These are phyloP conservation scores for Fomitopsis serialis DNA, from an alignment of 768 basidiomycete genomes.

Conservation along the genomic window DNA sequence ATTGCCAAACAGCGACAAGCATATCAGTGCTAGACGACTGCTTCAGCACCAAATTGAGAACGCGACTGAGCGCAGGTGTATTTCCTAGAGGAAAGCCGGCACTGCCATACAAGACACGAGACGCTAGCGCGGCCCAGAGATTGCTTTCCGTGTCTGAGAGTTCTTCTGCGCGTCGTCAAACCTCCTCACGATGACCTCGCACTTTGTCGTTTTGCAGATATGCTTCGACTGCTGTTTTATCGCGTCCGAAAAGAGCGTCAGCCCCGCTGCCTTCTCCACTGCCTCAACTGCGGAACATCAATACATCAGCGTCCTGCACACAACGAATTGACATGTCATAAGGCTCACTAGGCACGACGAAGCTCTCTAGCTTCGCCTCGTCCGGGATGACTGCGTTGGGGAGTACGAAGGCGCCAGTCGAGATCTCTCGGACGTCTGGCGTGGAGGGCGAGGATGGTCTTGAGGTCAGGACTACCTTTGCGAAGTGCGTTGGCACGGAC, in stretches of 20 bases:
- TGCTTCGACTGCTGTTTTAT: conserved; percentile 74
- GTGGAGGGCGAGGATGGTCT: conserved; percentile 69
- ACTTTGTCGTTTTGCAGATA: conserved; percentile 86
- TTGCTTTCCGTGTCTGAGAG: conserved; percentile 43
- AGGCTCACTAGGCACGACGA: conserved; percentile 72
- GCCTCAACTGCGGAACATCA: conserved; percentile 60
- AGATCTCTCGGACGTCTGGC: conserved; percentile 67
- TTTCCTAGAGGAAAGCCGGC: too few relatives aligned
- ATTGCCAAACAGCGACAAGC: too few relatives aligned
- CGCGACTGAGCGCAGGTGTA: too few relatives aligned
- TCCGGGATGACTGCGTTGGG: conserved; percentile 94
- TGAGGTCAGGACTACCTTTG: conserved; percentile 86
- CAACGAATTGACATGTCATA: background rate
- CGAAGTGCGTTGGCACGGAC: conserved; percentile 95
- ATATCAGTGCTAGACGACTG: too few relatives aligned
- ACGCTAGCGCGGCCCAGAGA: conserved; percentile 35
- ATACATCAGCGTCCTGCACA: conserved; percentile 1
- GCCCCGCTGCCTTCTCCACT: conserved; percentile 86
- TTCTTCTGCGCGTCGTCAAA: conserved; percentile 90
- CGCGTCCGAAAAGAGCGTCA: conserved; percentile 79
- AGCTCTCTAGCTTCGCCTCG: conserved; percentile 70
- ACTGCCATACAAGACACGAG: too few relatives aligned
- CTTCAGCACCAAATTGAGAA: too few relatives aligned
- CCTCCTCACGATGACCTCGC: conserved; percentile 78
- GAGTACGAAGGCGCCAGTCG: conserved; percentile 91